A percentile compares a stretch with the other conserved stretches of the same genome.
phyloP scores from a whole-genome alignment of 148 eudicot genomes.

The Heliosperma pusillum region DNA sequence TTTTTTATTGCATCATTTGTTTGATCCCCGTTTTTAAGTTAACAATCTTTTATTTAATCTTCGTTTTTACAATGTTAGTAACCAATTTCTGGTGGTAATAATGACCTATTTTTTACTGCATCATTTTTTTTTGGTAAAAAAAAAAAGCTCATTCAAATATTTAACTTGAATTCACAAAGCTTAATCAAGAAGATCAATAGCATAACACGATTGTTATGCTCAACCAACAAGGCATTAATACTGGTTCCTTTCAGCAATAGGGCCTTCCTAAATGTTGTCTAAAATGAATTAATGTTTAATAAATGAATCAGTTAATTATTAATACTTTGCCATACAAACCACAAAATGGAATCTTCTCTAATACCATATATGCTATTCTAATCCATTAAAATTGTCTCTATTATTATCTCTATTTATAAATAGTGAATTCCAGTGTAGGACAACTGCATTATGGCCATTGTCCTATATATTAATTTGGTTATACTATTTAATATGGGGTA shows the following conservation, averaged over 20 bases:
- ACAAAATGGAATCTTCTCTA: constrained; percentile 22
- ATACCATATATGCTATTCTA: constrained; percentile 13
- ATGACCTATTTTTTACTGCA: no score
- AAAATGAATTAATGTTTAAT: constrained; percentile 18
- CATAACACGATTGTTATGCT: neutral
- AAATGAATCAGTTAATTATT: neutral
- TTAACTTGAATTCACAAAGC: no score
- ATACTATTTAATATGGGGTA: constrained; percentile 10
- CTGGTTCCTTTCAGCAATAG: constrained; percentile 18
- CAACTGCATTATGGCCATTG: constrained; percentile 51
- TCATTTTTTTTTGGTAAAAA: no score
- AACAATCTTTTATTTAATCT: no score
- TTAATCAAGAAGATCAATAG: no score
- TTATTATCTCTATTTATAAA: constrained; percentile 23
- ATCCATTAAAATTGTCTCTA: constrained; percentile 33
- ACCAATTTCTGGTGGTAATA: no score
- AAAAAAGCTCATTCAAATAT: no score
- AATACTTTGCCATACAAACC: no score
- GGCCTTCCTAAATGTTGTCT: constrained; percentile 21
- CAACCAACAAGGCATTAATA: constrained; percentile 20
- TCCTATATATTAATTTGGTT: constrained; percentile 36
- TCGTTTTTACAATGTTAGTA: no score
- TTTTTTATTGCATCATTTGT: no score
- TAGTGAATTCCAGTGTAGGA: constrained; percentile 31
- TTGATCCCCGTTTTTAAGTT: no score